Evolutionary conservation across 192 early-diverging fungal species (phyloP).

Genomic region (Phlyctochytrium planicorne): DNA sequence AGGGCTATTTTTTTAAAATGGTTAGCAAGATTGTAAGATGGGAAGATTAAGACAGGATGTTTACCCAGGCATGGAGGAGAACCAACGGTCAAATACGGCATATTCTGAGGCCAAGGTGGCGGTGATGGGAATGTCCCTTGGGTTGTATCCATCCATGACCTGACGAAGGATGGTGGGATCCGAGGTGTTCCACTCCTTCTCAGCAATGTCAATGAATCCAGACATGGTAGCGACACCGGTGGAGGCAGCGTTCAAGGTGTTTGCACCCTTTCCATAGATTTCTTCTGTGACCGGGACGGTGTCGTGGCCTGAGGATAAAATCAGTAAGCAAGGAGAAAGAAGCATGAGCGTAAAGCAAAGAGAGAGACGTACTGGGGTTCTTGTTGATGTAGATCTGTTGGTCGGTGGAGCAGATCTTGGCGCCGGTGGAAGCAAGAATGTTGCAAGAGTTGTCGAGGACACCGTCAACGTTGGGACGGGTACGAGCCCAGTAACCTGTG

Average conservation of each 20-base stretch:
- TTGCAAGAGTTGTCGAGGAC: conserved; percentile 16
- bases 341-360: neutral
- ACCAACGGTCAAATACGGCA: conserved; percentile 28
- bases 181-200: neutral
- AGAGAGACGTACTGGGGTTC: neutral
- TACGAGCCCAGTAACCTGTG: conserved; percentile 7
- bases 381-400: neutral
- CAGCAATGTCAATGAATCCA: neutral
- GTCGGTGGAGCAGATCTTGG: conserved; percentile 2
- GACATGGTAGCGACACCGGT: neutral
- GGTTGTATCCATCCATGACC: conserved; percentile 18
- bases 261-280: neutral
- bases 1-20: too few species aligned
- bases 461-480: conserved; percentile 5
- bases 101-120: conserved; percentile 23
- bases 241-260: neutral
- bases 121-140: conserved; percentile 17
- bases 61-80: conserved; percentile 31
- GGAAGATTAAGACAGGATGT: too few species aligned
- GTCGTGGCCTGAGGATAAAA: conserved; percentile 1
- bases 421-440: neutral
- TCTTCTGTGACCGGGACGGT: neutral
- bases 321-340: too few species aligned
- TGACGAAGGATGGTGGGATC: conserved; percentile 6
- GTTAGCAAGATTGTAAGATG: too few species aligned